Conservation (phyloP, 352 stramenopile genomes). For the Pythium aquatile region DNA sequence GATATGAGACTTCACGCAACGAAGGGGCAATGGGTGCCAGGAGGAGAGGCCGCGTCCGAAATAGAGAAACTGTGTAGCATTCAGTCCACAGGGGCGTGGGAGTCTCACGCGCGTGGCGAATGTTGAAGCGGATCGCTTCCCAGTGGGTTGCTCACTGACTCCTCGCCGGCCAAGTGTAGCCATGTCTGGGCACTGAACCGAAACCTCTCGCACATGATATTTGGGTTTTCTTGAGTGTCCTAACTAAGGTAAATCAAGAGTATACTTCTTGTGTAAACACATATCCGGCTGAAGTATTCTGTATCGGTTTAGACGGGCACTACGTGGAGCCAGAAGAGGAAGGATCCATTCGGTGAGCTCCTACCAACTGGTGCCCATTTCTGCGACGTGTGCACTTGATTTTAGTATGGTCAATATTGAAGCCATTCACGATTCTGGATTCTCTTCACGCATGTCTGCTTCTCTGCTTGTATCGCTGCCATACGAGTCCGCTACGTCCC, state of each 20-base stretch:
- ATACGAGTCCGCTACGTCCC: too few relatives aligned
- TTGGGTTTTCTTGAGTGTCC: not conserved
- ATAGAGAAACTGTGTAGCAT: not conserved
- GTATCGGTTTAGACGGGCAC: not conserved
- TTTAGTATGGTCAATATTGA: not conserved
- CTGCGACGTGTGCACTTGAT: constrained; percentile 3
- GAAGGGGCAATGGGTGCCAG: not conserved
- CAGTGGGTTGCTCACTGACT: not conserved
- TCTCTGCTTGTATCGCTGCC: not conserved
- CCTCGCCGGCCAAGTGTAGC: not conserved
- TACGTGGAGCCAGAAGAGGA: not conserved
- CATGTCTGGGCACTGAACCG: not conserved
- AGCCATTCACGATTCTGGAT: not conserved
- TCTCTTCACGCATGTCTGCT: not conserved
- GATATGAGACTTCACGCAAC: not conserved
- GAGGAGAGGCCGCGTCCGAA: not conserved
- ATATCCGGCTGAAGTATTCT: not conserved
- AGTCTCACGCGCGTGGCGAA: not conserved
- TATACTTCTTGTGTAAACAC: not conserved
- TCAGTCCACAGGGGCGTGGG: not conserved
- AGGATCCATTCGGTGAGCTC: not conserved
- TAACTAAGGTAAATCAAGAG: too few relatives aligned
- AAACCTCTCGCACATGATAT: not conserved
- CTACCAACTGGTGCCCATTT: not conserved
- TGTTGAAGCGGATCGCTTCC: not conserved